These are phyloP conservation scores for Carex myosuroides DNA, from an alignment of 176 grass and related monocot species.

Conservation along the genomic window DNA sequence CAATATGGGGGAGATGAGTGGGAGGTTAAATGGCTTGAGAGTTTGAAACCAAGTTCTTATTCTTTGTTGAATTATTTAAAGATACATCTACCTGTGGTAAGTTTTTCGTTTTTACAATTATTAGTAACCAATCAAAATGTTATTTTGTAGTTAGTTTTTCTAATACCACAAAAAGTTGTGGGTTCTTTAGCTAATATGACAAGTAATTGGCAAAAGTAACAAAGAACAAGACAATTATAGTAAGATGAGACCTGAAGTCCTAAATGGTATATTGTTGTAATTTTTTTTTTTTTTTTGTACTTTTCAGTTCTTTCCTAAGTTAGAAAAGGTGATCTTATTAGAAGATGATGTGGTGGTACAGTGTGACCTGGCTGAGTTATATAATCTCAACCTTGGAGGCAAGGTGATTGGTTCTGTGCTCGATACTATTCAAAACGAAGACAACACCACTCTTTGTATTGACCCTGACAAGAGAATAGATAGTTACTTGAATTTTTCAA, in stretches of 20 bases:
- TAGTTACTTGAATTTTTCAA: conserved; percentile 71
- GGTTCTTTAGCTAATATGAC: background rate
- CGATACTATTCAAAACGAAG: conserved; percentile 7
- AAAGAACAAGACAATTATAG: background rate
- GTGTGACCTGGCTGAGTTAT: conserved; percentile 61
- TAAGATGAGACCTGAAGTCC: background rate
- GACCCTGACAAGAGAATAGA: conserved; percentile 48
- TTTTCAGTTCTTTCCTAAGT: conserved; percentile 77
- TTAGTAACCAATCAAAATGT: background rate
- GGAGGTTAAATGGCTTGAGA: conserved; percentile 44
- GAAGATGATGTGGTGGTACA: conserved; percentile 92
- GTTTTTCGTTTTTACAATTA: background rate
- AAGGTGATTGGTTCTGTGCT: conserved; percentile 64
- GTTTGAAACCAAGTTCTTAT: conserved; percentile 60
- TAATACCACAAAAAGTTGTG: background rate
- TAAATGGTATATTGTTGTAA: background rate
- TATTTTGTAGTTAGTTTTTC: background rate
- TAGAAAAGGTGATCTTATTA: conserved; percentile 58
- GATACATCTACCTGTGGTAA: conserved; percentile 95
- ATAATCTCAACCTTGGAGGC: conserved; percentile 51
- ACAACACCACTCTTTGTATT: conserved; percentile 30
- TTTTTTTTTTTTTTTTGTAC: background rate
- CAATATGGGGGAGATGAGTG: conserved; percentile 17
- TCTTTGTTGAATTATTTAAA: conserved; percentile 80
- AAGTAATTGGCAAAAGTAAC: background rate